These are phyloP conservation scores for Ramularia endophylla DNA, from an alignment of 2,329 filamentous ascomycete genomes.

Conservation along the genomic window DNA sequence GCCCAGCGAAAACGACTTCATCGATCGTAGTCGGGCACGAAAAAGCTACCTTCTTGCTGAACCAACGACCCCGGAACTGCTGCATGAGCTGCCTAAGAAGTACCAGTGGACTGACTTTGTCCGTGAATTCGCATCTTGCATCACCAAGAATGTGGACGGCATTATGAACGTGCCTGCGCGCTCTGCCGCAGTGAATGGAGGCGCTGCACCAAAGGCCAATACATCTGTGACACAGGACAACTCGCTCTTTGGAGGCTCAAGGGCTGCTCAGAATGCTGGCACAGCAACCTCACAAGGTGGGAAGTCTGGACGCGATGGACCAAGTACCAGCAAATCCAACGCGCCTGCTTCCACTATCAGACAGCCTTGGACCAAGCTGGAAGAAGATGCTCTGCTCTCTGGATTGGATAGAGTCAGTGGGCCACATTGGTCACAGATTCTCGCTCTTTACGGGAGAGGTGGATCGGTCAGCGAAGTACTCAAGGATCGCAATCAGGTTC, in stretches of 20 bases:
- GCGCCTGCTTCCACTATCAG: conserved; percentile 33
- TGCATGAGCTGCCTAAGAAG: conserved; percentile 49
- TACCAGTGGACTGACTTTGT: conserved; percentile 61
- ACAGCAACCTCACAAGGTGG: neutral
- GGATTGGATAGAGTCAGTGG: conserved; percentile 84
- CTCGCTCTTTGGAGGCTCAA: too few relatives aligned
- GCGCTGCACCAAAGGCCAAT: conserved; percentile 2
- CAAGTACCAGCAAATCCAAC: conserved; percentile 12
- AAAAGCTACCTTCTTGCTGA: conserved; percentile 53
- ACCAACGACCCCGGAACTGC: conserved; percentile 34
- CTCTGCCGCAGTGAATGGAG: conserved; percentile 14
- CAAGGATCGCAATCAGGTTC: conserved; percentile 84
- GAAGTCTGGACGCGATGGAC: too few relatives aligned
- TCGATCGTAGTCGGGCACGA: conserved; percentile 49
- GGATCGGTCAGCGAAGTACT: conserved; percentile 76
- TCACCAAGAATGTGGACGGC: conserved; percentile 52
- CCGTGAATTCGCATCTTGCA: conserved; percentile 51
- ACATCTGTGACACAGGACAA: conserved; percentile 4
- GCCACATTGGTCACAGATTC: conserved; percentile 88
- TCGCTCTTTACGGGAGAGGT: conserved; percentile 73
- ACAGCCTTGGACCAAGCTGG: conserved; percentile 80
- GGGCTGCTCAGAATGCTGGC: too few relatives aligned
- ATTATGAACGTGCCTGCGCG: conserved; percentile 30
- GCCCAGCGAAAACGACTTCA: conserved; percentile 55
- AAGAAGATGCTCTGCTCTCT: conserved; percentile 84